Evolutionary conservation across 2,329 filamentous ascomycete genomes (phyloP).

Genomic region (Purpureocillium takamizusanense): DNA sequence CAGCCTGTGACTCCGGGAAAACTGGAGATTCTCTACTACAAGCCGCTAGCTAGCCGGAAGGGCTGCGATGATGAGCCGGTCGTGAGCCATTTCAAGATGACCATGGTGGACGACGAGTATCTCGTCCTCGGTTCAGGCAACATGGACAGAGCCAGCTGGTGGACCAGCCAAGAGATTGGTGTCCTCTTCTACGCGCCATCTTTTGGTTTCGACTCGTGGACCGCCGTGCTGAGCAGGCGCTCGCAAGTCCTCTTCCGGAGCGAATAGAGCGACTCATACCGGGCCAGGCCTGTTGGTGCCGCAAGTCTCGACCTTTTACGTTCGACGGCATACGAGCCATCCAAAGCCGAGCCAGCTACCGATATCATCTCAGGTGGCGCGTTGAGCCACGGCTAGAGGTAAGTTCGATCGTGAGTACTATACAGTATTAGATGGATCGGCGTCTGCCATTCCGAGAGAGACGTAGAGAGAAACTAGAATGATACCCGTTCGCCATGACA

Average conservation of each 20-base stretch:
- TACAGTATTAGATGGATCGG: no score
- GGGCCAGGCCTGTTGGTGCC: no score
- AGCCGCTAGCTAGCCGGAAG: conserved; percentile 21
- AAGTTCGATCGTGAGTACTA: no score
- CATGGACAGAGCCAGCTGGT: conserved; percentile 79
- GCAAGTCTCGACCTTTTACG: no score
- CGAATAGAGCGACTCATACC: no score
- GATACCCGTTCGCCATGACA: no score
- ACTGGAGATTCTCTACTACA: conserved; percentile 52
- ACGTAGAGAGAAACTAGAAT: no score
- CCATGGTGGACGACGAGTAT: conserved; percentile 59
- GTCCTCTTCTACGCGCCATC: conserved; percentile 45
- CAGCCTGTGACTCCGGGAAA: conserved; percentile 32
- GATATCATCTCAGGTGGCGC: no score
- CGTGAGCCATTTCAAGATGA: conserved; percentile 71
- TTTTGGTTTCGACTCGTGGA: conserved; percentile 27
- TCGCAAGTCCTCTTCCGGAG: conserved; percentile 20
- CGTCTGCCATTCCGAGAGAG: no score
- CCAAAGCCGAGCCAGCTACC: no score
- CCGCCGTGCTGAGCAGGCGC: conserved; percentile 25
- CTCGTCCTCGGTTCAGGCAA: conserved; percentile 72
- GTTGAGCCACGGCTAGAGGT: no score
- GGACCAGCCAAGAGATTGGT: conserved; percentile 76
- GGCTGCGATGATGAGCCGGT: conserved; percentile 47
- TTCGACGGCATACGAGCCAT: no score